Percentiles rank a stretch among this genome's conserved stretches.
phyloP scores from a whole-genome alignment of 169 alveolate genomes.

The Cryptosporidium meleagridis region DNA sequence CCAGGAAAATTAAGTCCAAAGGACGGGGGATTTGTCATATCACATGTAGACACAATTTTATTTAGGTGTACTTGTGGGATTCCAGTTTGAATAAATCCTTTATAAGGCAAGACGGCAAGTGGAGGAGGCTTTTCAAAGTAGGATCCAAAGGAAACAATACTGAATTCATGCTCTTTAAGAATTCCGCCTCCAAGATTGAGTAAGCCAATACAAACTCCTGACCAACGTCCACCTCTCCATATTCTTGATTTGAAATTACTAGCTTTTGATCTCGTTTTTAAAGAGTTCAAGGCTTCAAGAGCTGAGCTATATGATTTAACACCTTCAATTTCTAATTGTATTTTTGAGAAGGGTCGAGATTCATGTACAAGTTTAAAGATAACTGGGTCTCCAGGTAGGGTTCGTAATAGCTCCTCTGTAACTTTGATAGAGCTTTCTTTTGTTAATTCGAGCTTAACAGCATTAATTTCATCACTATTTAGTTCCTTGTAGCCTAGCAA shows the following conservation, averaged over 20 bases:
- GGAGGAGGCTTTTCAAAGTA: slow-evolving; percentile 70
- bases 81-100: slow-evolving; percentile 64
- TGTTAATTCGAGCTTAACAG: background rate
- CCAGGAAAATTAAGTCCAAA: slow-evolving; percentile 56
- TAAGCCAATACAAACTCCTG: slow-evolving; percentile 64
- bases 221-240: slow-evolving; percentile 71
- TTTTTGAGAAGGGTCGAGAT: slow-evolving; percentile 45
- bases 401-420: slow-evolving; percentile 46
- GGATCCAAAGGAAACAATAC: slow-evolving; percentile 63
- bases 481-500: slow-evolving; percentile 48
- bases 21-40: slow-evolving; percentile 42
- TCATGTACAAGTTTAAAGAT: slow-evolving; percentile 52
- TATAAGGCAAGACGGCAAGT: slow-evolving; percentile 20
- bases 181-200: slow-evolving; percentile 60
- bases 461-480: background rate
- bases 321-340: slow-evolving; percentile 25
- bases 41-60: slow-evolving; percentile 57
- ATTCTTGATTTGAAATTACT: slow-evolving; percentile 14
- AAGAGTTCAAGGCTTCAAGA: slow-evolving; percentile 32
- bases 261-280: background rate
- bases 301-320: slow-evolving; percentile 38
- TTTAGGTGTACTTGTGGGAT: slow-evolving; percentile 48
- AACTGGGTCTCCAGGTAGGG: slow-evolving; percentile 64
- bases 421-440: slow-evolving; percentile 22
- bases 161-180: slow-evolving; percentile 22